A percentile compares a stretch with the other conserved stretches of the same genome.
Conservation (phyloP, 768 basidiomycete genomes). For the Amyloporia xantha region DNA sequence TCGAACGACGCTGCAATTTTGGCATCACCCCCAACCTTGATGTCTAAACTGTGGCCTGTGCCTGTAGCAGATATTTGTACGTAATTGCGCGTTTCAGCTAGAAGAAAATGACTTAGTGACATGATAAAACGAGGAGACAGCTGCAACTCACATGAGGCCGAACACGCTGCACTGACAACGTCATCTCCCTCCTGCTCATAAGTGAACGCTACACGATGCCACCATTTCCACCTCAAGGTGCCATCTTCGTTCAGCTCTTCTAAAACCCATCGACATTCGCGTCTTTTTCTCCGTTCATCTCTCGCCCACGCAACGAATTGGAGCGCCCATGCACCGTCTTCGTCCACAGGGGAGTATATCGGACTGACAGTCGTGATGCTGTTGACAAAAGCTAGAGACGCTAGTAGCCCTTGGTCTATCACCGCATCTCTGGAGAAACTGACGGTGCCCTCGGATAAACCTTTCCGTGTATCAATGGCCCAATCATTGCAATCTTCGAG, state of each 20-base stretch:
- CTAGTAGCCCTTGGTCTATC: constrained; percentile 13
- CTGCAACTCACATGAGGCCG: not conserved
- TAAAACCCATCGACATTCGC: not conserved
- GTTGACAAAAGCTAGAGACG: constrained; percentile 17
- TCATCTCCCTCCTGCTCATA: not conserved
- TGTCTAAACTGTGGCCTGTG: not conserved
- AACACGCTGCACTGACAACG: not conserved
- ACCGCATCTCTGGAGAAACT: constrained; percentile 9
- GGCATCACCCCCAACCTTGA: not conserved
- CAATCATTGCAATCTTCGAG: constrained; percentile 13
- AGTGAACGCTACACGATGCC: not conserved
- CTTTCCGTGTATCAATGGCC: constrained; percentile 8
- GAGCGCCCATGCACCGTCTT: constrained; percentile 10
- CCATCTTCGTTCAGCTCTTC: not conserved
- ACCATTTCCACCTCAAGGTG: not conserved
- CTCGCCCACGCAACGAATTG: constrained; percentile 7
- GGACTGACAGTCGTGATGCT: constrained; percentile 21
- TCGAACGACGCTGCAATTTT: not conserved
- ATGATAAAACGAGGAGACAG: not conserved
- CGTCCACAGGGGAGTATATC: constrained; percentile 2
- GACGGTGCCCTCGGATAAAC: constrained; percentile 17
- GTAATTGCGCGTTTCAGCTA: not conserved
- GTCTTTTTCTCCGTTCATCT: not conserved
- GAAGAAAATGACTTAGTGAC: not conserved
- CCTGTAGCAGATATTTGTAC: not conserved